These are phyloP conservation scores for Carex sylvatica DNA, from an alignment of 202 grass and related monocot species.

Conservation along the genomic window DNA sequence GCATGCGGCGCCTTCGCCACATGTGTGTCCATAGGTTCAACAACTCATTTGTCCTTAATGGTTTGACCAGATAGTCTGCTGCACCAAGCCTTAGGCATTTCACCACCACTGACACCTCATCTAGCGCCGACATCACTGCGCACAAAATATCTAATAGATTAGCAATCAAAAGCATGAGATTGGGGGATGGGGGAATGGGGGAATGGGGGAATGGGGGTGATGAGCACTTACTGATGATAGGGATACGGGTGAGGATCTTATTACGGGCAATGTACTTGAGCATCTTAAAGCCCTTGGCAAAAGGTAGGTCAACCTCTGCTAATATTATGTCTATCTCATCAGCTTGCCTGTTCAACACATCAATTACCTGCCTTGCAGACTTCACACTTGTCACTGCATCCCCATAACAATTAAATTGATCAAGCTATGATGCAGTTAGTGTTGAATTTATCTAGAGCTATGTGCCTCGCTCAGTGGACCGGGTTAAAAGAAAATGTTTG, in stretches of 20 bases:
- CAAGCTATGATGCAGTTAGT: background rate
- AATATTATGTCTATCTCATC: conserved; percentile 85
- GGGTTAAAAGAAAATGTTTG: background rate
- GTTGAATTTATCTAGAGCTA: background rate
- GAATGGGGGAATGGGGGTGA: background rate
- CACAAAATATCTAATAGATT: background rate
- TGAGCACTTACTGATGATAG: conserved; percentile 77
- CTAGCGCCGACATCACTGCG: conserved; percentile 89
- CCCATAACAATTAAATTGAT: background rate
- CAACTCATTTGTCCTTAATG: conserved; percentile 81
- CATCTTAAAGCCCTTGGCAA: conserved; percentile 89
- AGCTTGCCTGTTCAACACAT: conserved; percentile 58
- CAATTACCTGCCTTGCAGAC: conserved; percentile 76
- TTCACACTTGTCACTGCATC: conserved; percentile 68
- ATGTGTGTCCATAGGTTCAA: conserved; percentile 95
- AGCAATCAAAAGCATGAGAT: background rate
- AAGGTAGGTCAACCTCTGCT: conserved; percentile 81
- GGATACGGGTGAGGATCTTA: conserved; percentile 72
- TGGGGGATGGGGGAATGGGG: background rate
- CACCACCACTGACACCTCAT: conserved; percentile 88
- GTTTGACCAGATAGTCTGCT: conserved; percentile 89
- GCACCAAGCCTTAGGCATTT: conserved; percentile 90
- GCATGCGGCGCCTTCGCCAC: conserved; percentile 80
- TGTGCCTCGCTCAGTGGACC: background rate
- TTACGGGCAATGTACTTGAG: conserved; percentile 93